Conservation (phyloP, 78 protist genomes). For the Polysphondylium violaceum region DNA sequence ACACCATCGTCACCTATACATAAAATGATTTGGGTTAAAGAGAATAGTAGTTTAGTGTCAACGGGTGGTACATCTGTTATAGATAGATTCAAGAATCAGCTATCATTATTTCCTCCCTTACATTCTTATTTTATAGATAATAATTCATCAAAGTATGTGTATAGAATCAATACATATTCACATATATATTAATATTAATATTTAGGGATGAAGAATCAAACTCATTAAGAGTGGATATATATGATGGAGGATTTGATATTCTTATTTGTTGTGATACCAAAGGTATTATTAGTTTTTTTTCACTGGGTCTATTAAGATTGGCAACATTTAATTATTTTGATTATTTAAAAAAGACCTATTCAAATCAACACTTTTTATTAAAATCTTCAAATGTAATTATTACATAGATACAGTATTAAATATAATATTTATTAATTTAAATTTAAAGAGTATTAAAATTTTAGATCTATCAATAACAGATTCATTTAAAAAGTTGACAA, state of each 20-base stretch:
- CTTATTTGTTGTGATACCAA: slow-evolving; percentile 2
- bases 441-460: slow-evolving; percentile 11
- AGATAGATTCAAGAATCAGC: neutral
- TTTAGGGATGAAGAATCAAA: neutral
- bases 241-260: slow-evolving; percentile 7
- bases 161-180: neutral
- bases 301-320: slow-evolving; percentile 13
- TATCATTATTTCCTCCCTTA: neutral
- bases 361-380: slow-evolving; percentile 9
- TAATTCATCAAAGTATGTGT: slow-evolving; percentile 1
- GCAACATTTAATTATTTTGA: slow-evolving; percentile 1
- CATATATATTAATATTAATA: neutral
- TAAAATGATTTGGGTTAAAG: slow-evolving; percentile 7
- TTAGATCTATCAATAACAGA: slow-evolving; percentile 21
- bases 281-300: slow-evolving; percentile 1
- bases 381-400: slow-evolving; percentile 10
- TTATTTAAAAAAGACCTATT: neutral
- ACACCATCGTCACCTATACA: neutral
- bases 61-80: neutral
- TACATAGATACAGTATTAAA: neutral
- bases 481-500: neutral
- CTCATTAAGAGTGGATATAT: neutral
- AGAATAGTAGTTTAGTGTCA: slow-evolving; percentile 27
- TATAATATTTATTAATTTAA: neutral
- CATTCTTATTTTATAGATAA: slow-evolving; percentile 1